Evolutionary conservation across 306 rosid genomes (phyloP).

Genomic region (Cucurbita maxima): DNA sequence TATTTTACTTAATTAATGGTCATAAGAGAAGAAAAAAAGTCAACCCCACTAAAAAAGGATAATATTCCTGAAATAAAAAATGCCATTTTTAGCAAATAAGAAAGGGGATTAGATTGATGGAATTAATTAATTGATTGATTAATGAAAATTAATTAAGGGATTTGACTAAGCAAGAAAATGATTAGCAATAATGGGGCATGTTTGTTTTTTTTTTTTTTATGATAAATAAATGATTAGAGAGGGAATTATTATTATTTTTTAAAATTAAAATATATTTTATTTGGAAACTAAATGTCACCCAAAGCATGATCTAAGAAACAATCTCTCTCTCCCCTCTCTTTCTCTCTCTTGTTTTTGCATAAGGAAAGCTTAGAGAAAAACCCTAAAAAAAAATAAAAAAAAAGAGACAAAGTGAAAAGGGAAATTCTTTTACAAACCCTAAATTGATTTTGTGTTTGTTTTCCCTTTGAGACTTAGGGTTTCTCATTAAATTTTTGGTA

Average conservation of each 20-base stretch:
- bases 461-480: neutral
- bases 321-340: slow-evolving; percentile 13
- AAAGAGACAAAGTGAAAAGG: slow-evolving; percentile 1
- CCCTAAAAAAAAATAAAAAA: neutral
- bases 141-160: slow-evolving; percentile 11
- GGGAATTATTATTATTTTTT: neutral
- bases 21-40: neutral
- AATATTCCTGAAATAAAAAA: neutral
- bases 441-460: neutral
- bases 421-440: neutral
- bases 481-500: neutral
- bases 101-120: neutral
- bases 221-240: slow-evolving; percentile 59
- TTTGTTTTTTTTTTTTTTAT: slow-evolving; percentile 29
- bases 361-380: neutral
- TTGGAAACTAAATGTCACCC: slow-evolving; percentile 50
- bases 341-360: neutral
- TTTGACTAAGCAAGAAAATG: slow-evolving; percentile 32
- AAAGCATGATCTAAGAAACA: slow-evolving; percentile 58
- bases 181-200: slow-evolving; percentile 14
- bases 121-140: slow-evolving; percentile 7
- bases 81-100: neutral
- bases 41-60: neutral
- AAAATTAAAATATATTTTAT: slow-evolving; percentile 11
- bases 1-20: neutral